Conservation (phyloP, 495 filamentous ascomycete genomes). For the Penicillium flavigenum region DNA sequence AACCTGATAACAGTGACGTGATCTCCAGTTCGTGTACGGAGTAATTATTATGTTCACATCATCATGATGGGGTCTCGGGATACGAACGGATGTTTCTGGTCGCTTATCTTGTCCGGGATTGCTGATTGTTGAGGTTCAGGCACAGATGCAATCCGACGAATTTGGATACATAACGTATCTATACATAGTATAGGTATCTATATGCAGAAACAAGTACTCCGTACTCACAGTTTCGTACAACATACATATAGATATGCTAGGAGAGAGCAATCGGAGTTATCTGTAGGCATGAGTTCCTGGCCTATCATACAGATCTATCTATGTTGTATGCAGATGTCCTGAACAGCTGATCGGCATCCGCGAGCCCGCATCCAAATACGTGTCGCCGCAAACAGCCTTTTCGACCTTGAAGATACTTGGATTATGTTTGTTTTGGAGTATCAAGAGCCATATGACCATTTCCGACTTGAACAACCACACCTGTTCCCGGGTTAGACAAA, state of each 20-base stretch:
- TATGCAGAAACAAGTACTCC: neutral
- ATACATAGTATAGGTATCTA: neutral
- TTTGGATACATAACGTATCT: neutral
- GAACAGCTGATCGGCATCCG: constrained; percentile 7
- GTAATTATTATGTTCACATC: constrained; percentile 4
- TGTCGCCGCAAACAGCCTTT: constrained; percentile 13
- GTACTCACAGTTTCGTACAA: neutral
- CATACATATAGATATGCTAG: neutral
- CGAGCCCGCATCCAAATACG: constrained; percentile 11
- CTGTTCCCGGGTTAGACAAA: neutral
- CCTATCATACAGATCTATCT: neutral
- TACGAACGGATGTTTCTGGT: neutral
- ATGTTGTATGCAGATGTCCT: constrained; percentile 18
- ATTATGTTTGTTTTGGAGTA: neutral
- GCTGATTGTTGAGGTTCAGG: neutral
- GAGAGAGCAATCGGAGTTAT: neutral
- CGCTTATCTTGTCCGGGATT: constrained; percentile 8
- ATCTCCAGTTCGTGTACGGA: neutral
- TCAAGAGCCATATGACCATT: neutral
- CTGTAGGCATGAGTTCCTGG: neutral
- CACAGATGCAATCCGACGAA: constrained; percentile 7
- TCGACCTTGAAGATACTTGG: neutral
- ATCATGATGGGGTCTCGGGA: constrained; percentile 5
- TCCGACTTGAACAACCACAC: neutral
- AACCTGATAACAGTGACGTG: constrained; percentile 11